Base-by-base conservation (phyloP, 192 early-diverging fungal genomes). In the Coemansia sp. region DNA sequence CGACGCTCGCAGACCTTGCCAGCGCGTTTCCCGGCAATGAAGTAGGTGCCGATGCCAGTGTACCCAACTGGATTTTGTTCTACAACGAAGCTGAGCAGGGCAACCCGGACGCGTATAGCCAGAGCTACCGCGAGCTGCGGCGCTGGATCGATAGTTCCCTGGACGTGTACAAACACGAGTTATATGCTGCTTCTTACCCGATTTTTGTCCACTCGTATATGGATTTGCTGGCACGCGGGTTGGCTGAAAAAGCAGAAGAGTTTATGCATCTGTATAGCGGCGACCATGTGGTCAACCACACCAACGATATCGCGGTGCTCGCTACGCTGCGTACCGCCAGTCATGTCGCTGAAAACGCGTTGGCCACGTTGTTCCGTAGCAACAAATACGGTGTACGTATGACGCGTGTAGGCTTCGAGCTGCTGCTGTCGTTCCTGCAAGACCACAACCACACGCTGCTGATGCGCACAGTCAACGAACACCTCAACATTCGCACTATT, bases 141-240 rank as follows among this genome's bases (percentile, higher is more conserved):
- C 84, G 86, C 40, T 97, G 93, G 94, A 90, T 98, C 48, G 94
- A 98, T 56, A 91, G 91, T 63, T 98, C 94, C 6, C 84, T 99
- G 50, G 97, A 98, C 68, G 86, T 88, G 65, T 99, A 94, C 86
- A 94, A 95, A 89, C 82, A 90, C 52, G 96, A 97, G 83, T 83
- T 99, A 22, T 85, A 87, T 38, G 82, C 88, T 7, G 86, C 93
- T 2, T 82, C 96, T 8, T 97, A 89, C 70, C 97, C 97, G 7
- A 75, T 97, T 5, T 99, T 97, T 80, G 92, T 94, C 6, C 91
- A 97, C 78, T 80, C 88, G 25, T 97, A 93, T 82, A 78, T 99
- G 60, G 93, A 96, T 70, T 84, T 99, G 57, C 86, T 94, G 33
- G 48, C 55, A 54, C 74, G 80, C 38, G 80, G 72, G 34, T 63